Evolutionary conservation across 768 basidiomycete species (phyloP), one percentile per base, ranked within the genome.

Genomic region (Candolleomyces eurysporus): DNA sequence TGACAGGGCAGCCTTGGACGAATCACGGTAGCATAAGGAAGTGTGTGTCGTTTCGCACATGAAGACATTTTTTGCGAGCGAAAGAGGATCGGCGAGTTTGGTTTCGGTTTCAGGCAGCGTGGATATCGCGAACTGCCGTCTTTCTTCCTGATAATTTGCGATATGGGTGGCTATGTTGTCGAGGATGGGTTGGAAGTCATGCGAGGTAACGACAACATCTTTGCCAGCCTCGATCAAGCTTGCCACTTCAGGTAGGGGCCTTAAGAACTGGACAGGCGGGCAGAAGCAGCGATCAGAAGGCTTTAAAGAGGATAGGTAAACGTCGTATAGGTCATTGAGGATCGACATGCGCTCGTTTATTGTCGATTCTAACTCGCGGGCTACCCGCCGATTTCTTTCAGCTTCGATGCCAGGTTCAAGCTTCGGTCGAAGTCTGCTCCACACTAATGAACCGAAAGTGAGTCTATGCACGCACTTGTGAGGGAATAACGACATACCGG

Each of bases 271-370:
- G 22, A 59, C 56, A 5, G 62, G 59, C 14, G 72, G 73, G 21
- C 71, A 67, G 21, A 61, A 68, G 13, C 60, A 48, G 72, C 71
- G 70, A 48, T 70, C 65, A 1, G 60, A 63, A 5, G 74, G 72
- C 4, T 57, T 56, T 4, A 73, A 61, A 0, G 62, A 64, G 14
- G 62, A 62, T 49, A 63, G 63, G 61, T 72, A 69, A 3, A 39
- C 55, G 4, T 59, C 57, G 32, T 70, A 72, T 10, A 71, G 22
- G 0, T 21, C 19, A 31, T 61, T 19, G 5, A 71, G 66, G 10
- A 43, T 40, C 13, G 13, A 16, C 54, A 56, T 56, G 9, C 54
- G 54, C 21, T 56, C 19, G 4, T 42, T 14, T 4, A 43, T 21
- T 8, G 19, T 21, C 16, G 54, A 21, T 26, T 56, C n/a, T 17